phyloP scores from a whole-genome alignment of 768 basidiomycete species.

The Lactarius sp. region DNA sequence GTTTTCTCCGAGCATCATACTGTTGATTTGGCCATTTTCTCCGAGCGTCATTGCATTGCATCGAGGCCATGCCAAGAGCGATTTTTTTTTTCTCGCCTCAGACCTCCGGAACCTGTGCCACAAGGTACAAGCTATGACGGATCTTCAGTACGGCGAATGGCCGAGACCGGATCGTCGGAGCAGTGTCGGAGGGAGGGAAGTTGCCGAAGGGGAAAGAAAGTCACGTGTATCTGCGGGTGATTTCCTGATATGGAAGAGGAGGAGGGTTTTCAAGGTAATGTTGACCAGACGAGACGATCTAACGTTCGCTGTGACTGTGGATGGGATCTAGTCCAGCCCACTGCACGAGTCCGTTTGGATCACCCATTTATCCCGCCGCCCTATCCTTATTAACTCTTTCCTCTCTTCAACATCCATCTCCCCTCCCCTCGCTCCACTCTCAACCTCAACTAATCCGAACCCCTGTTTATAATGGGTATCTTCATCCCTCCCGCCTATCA shows the following conservation, averaged over 20 bases:
- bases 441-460: not conserved
- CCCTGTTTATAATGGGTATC: constrained; percentile 18
- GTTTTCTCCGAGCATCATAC: not conserved
- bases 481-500: constrained; percentile 19
- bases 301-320: not conserved
- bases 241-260: constrained; percentile 11
- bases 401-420: not conserved
- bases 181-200: no score
- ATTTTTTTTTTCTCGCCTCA: not conserved
- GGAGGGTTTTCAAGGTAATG: not conserved
- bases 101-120: not conserved
- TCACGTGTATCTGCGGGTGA: not conserved
- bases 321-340: not conserved
- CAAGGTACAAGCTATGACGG: not conserved
- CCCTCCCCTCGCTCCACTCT: not conserved
- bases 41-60: not conserved
- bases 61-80: not conserved
- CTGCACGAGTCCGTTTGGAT: not conserved
- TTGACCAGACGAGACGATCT: not conserved
- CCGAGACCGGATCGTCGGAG: not conserved
- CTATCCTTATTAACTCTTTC: not conserved
- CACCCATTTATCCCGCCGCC: not conserved
- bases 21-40: not conserved
- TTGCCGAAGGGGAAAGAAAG: not conserved
- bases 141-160: not conserved